Base-by-base conservation (phyloP, 1,284 basidiomycete genomes). In the Cryptococcus amylolentus region DNA sequence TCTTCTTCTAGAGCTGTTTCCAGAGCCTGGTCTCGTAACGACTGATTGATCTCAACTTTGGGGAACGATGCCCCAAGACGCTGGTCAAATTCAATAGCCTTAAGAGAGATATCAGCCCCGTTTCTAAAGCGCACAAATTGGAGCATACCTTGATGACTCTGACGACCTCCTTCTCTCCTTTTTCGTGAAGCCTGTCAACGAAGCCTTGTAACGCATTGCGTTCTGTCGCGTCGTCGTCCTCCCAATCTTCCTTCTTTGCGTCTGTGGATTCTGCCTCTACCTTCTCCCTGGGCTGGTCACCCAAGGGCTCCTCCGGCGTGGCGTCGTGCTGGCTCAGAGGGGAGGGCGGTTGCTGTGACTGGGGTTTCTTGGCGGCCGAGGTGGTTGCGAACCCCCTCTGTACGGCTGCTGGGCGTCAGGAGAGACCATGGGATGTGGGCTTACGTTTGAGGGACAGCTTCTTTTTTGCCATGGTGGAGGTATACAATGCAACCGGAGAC, bases 41-140 rank as follows among this genome's bases (percentile, higher is more conserved):
- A 56, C 28, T 82, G 70, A 65, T 91, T 86, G 48, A 94, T 68
- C 52, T 86, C 84, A 27, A 96, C 77, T 42, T 72, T 78, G 10
- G 85, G 82, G 51, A 91, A 81, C 0, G 83, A 82, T 59, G 82
- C 84, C 0, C 92, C 83, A 57, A 86, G 82, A 26, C 91, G 84
- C 56, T 87, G 83, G 55, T 98, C 95, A 61, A 84, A 86, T 60
- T 95, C 91, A 58, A 97, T 85, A 16, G 82, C 78, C 92, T 95
- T 18, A 4, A 10, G 4, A 26, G 5, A 26, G 13, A 14, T 46
- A 26, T 39, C 42, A 39, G 26, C 13, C 49, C 35, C 55, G 45
- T 10, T 16, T 31, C 41, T n/a, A 13, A 7, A n/a, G 9, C 20
- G 2, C 14, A 7, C 41, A 4, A 10, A 10, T 23, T n/a, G 27